Evolutionary conservation across 2,329 filamentous ascomycete genomes (phyloP).

Genomic region (Diaporthe sp.): DNA sequence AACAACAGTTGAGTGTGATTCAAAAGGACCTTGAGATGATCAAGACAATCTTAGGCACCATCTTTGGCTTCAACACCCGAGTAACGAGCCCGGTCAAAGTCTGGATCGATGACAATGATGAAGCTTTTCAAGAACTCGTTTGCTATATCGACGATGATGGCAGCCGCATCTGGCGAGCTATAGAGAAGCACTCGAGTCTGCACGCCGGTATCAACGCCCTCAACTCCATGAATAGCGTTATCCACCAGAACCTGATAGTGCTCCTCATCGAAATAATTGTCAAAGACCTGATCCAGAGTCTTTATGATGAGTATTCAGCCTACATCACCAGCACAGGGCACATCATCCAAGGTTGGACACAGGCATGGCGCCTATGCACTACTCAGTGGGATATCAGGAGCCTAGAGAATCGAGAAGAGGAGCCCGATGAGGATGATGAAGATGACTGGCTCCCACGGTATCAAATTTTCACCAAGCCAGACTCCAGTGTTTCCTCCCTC

Average conservation of each 20-base stretch:
- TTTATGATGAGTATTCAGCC: not conserved
- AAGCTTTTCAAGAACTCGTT: conserved; percentile 18
- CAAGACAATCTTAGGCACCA: not conserved
- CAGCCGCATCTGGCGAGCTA: conserved; percentile 1
- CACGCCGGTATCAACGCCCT: conserved; percentile 30
- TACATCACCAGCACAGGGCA: conserved; percentile 32
- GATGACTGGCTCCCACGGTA: conserved; percentile 37
- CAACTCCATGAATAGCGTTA: conserved; percentile 5
- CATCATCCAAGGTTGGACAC: conserved; percentile 35
- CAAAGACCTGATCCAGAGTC: not conserved
- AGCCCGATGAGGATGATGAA: conserved; percentile 32
- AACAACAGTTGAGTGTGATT: not conserved
- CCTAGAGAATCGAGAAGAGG: conserved; percentile 10
- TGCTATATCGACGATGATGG: conserved; percentile 23
- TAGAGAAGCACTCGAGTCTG: conserved; percentile 23
- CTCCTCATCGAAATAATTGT: not conserved
- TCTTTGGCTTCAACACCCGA: not conserved
- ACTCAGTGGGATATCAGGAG: conserved; percentile 26
- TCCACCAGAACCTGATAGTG: not conserved
- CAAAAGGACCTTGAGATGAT: not conserved
- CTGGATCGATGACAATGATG: conserved; percentile 33
- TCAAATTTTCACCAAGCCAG: conserved; percentile 17
- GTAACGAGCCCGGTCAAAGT: not conserved
- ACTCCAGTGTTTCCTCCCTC: not conserved
- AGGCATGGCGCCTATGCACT: conserved; percentile 31